Conservation (phyloP, 179 eudicot genomes). For the Amaranthus tricolor region DNA sequence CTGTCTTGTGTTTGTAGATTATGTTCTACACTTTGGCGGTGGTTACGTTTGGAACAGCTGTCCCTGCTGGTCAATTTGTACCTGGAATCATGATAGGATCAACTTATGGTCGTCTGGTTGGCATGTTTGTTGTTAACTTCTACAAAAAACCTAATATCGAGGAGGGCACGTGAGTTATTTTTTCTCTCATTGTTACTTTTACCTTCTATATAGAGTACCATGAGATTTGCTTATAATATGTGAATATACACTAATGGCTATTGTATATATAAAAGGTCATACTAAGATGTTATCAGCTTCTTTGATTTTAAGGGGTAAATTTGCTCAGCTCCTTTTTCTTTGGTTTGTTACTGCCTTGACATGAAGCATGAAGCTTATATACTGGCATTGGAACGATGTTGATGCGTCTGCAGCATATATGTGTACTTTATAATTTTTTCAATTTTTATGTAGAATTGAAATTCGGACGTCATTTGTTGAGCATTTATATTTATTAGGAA, state of each 20-base stretch:
- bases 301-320: too few species aligned
- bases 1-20: conserved; percentile 44
- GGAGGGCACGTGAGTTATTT: conserved; percentile 88
- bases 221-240: not conserved
- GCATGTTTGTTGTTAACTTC: conserved; percentile 90
- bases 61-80: conserved; percentile 98
- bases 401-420: too few species aligned
- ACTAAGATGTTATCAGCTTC: too few species aligned
- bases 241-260: not conserved
- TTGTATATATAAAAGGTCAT: not conserved
- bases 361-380: too few species aligned
- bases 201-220: not conserved
- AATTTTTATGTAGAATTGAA: too few species aligned
- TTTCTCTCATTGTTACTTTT: conserved; percentile 17
- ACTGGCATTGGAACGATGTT: too few species aligned
- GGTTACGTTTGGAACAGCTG: conserved; percentile 96
- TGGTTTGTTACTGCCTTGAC: too few species aligned
- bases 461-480: too few species aligned
- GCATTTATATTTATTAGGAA: too few species aligned
- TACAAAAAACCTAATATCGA: conserved; percentile 93
- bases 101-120: conserved; percentile 97
- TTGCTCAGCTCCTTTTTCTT: too few species aligned
- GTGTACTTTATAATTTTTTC: too few species aligned
- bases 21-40: conserved; percentile 94
- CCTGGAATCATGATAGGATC: conserved; percentile 99